phyloP scores from a whole-genome alignment of 1,139 yeast genomes.

The Yamadazyma dendronema region DNA sequence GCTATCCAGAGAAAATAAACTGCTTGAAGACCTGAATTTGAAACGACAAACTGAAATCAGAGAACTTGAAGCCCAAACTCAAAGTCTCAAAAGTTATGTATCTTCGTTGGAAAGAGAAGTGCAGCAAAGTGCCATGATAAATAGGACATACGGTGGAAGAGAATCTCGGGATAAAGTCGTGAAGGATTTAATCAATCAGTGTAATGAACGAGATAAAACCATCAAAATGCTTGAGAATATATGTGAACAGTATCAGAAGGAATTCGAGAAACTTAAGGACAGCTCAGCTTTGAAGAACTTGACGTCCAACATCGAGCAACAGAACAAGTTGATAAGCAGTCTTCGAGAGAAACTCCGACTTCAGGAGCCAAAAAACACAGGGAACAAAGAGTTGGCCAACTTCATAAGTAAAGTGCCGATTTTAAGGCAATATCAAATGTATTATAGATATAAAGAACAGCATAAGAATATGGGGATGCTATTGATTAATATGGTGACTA shows the following conservation, averaged over 20 bases:
- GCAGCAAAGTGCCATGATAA: too few species aligned
- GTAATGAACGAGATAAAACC: slow-evolving; percentile 21
- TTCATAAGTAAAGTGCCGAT: slow-evolving; percentile 30
- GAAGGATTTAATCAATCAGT: slow-evolving; percentile 13
- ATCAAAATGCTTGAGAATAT: slow-evolving; percentile 22
- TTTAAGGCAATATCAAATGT: slow-evolving; percentile 30
- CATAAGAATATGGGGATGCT: slow-evolving; percentile 21
- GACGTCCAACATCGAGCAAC: slow-evolving; percentile 19
- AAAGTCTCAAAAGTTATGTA: slow-evolving; percentile 20
- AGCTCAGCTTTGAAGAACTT: slow-evolving; percentile 18
- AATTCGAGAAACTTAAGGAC: slow-evolving; percentile 17
- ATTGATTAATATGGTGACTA: slow-evolving; percentile 21
- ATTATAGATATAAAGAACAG: slow-evolving; percentile 26
- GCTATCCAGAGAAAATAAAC: slow-evolving; percentile 13
- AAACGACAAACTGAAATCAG: slow-evolving; percentile 13
- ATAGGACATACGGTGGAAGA: not conserved
- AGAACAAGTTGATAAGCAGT: slow-evolving; percentile 22
- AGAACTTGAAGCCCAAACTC: slow-evolving; percentile 20
- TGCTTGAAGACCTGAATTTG: slow-evolving; percentile 9
- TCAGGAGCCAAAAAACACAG: too few species aligned
- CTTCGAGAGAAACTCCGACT: slow-evolving; percentile 22
- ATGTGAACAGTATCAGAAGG: slow-evolving; percentile 24
- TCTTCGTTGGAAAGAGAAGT: slow-evolving; percentile 21
- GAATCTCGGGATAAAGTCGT: slow-evolving; percentile 5
- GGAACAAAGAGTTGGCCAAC: slow-evolving; percentile 12